Conservation (phyloP, 495 filamentous ascomycete genomes). For the Aspergillus asperescens region DNA sequence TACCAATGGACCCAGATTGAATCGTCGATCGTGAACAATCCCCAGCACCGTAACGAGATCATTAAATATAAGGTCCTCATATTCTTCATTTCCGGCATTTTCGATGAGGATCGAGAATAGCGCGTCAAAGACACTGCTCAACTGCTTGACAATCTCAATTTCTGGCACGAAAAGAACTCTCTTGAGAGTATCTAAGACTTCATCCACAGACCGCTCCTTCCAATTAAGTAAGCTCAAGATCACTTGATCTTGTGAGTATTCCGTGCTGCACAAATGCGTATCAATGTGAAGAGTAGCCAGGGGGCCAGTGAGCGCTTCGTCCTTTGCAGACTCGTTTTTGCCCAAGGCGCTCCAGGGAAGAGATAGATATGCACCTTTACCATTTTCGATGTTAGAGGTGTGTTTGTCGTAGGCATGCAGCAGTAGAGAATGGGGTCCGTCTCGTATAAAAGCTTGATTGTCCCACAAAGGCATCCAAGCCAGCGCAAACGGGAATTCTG, state of each 20-base stretch:
- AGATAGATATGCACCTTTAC: slow-evolving; percentile 74
- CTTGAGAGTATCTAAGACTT: slow-evolving; percentile 68
- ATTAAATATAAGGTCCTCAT: slow-evolving; percentile 88
- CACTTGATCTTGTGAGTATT: slow-evolving; percentile 89
- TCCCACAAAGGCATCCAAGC: slow-evolving; percentile 94
- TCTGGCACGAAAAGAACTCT: slow-evolving; percentile 90
- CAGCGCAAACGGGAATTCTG: slow-evolving; percentile 80
- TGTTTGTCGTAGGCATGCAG: slow-evolving; percentile 88
- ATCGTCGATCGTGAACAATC: slow-evolving; percentile 90
- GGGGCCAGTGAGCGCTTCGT: slow-evolving; percentile 69
- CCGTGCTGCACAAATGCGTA: slow-evolving; percentile 91
- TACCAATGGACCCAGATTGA: slow-evolving; percentile 83
- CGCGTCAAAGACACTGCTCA: slow-evolving; percentile 84
- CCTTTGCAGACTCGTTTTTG: slow-evolving; percentile 60
- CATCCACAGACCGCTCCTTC: slow-evolving; percentile 65
- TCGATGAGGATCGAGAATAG: slow-evolving; percentile 88
- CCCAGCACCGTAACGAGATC: slow-evolving; percentile 83
- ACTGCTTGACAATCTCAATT: slow-evolving; percentile 92
- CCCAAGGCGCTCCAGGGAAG: slow-evolving; percentile 71
- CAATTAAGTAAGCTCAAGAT: slow-evolving; percentile 80
- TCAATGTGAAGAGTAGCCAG: slow-evolving; percentile 69
- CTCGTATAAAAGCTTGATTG: slow-evolving; percentile 80
- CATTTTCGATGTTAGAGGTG: slow-evolving; percentile 56
- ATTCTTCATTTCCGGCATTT: slow-evolving; percentile 81
- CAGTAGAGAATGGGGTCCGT: slow-evolving; percentile 75